A percentile compares a stretch with the other conserved stretches of the same genome.
These are phyloP conservation scores for Gamsiella multidivaricata DNA, from an alignment of 192 early-diverging fungal species.

Conservation along the genomic window DNA sequence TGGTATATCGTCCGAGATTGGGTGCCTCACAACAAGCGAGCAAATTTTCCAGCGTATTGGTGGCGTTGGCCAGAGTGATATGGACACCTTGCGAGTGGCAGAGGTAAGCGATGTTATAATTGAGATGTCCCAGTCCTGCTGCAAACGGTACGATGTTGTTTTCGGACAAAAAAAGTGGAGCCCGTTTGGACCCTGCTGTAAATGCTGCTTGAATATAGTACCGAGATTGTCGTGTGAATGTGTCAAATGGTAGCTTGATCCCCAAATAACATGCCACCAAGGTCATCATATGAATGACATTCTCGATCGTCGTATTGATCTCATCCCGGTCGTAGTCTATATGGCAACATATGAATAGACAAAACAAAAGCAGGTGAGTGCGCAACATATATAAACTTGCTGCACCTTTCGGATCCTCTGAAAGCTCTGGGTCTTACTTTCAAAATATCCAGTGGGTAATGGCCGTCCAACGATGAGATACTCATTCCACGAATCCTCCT, in stretches of 20 bases:
- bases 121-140: conserved; percentile 62
- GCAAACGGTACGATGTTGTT: conserved; percentile 55
- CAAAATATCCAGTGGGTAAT: conserved; percentile 54
- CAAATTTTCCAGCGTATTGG: conserved; percentile 63
- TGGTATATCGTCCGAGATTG: conserved; percentile 62
- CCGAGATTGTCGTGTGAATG: conserved; percentile 20
- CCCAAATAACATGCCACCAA: conserved; percentile 64
- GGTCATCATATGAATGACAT: conserved; percentile 61
- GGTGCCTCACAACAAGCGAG: conserved; percentile 57
- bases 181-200: conserved; percentile 43
- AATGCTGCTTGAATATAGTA: conserved; percentile 33
- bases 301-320: conserved; percentile 64
- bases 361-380: not conserved
- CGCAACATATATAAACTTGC: no score
- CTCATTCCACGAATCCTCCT: conserved; percentile 53
- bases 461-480: conserved; percentile 52
- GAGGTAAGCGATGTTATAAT: conserved; percentile 69
- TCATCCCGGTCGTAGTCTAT: conserved; percentile 58
- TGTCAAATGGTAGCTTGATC: conserved; percentile 63
- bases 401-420: no score
- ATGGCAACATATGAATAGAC: conserved; percentile 2
- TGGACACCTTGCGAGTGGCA: conserved; percentile 68
- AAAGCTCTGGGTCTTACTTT: conserved; percentile 24
- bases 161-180: conserved; percentile 58
- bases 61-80: conserved; percentile 54